Conservation (phyloP, 225 moss, liverwort and hornwort species). For the Bryum argenteum region DNA sequence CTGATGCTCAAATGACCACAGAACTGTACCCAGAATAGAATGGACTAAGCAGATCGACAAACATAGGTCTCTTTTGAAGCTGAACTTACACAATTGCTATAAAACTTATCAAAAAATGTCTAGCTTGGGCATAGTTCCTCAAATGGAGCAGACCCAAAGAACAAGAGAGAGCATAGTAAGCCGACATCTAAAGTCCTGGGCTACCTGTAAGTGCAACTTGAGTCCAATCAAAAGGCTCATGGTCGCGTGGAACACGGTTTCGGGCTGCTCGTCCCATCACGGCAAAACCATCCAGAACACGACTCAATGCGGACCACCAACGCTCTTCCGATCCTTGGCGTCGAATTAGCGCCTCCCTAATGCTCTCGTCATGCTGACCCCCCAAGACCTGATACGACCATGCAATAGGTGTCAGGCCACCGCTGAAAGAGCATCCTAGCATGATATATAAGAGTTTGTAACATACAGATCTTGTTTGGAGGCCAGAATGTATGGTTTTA, state of each 20-base stretch:
- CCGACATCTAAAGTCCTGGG: conserved; percentile 34
- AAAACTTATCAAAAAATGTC: background rate
- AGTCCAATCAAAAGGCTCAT: conserved; percentile 60
- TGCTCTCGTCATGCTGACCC: conserved; percentile 54
- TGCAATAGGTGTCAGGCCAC: conserved; percentile 8
- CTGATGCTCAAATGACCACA: conserved; percentile 8
- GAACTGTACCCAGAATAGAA: conserved; percentile 10
- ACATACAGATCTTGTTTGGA: background rate
- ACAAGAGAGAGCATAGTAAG: background rate
- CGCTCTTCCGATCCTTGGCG: conserved; percentile 48
- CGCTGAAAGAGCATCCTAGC: background rate
- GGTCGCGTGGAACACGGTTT: conserved; percentile 34
- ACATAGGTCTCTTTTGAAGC: background rate
- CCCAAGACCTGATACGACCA: conserved; percentile 47
- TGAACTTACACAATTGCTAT: background rate
- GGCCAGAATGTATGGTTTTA: conserved; percentile 18
- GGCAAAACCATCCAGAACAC: conserved; percentile 62
- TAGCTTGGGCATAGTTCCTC: background rate
- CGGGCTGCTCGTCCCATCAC: conserved; percentile 53
- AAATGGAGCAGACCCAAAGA: conserved; percentile 5
- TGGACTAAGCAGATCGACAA: background rate
- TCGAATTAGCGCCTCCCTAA: conserved; percentile 45
- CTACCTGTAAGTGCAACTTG: conserved; percentile 53
- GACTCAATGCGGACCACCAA: conserved; percentile 55
- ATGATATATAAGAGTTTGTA: background rate